Evolutionary conservation across 108 stramenopile species (phyloP).

Genomic region (Pseudonitzschia pungens): DNA sequence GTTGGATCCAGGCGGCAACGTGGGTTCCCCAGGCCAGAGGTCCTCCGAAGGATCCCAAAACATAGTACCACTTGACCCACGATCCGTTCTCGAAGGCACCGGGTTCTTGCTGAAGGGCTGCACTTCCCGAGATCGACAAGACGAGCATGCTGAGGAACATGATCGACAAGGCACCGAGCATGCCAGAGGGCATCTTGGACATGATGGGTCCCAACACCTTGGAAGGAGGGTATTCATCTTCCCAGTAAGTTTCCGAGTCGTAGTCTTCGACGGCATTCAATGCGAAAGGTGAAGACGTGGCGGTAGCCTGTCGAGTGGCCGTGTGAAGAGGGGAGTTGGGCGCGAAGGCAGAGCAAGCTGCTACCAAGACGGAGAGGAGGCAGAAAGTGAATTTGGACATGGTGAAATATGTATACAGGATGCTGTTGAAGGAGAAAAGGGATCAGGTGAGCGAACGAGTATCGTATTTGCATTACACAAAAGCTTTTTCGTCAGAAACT

Average conservation of each 20-base stretch:
- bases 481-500: too few relatives aligned
- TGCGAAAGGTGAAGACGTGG: constrained; percentile 42
- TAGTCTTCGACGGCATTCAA: constrained; percentile 56
- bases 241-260: constrained; percentile 81
- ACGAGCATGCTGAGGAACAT: constrained; percentile 64
- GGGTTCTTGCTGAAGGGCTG: constrained; percentile 74
- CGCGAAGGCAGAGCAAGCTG: constrained; percentile 68
- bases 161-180: constrained; percentile 74
- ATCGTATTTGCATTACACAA: background rate
- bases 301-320: constrained; percentile 19
- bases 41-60: constrained; percentile 80
- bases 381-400: constrained; percentile 67
- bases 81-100: constrained; percentile 79
- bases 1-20: constrained; percentile 91
- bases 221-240: constrained; percentile 88
- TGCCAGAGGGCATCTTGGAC: constrained; percentile 91
- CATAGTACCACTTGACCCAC: constrained; percentile 93
- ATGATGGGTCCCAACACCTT: constrained; percentile 94
- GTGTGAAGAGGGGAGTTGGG: constrained; percentile 32
- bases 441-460: background rate
- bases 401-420: background rate
- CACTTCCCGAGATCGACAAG: constrained; percentile 66
- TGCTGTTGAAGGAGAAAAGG: background rate
- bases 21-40: constrained; percentile 92
- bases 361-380: constrained; percentile 72